Evolutionary conservation across 148 eudicot genomes (phyloP).

Genomic region (Polygonum maritimum): DNA sequence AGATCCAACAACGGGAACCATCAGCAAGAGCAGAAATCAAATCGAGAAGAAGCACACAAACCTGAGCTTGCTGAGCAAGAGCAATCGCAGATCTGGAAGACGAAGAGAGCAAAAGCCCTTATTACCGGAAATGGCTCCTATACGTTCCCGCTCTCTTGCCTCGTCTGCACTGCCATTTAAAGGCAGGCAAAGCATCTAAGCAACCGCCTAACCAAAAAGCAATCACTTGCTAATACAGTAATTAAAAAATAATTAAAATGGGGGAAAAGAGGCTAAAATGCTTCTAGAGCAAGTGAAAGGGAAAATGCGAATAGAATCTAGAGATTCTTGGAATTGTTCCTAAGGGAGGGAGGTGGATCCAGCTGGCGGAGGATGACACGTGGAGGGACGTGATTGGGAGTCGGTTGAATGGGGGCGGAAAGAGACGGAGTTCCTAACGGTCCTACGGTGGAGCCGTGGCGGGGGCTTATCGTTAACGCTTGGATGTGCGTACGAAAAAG

Average conservation of each 20-base stretch:
- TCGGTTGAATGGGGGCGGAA: background rate
- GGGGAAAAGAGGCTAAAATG: background rate
- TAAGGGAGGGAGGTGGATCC: background rate
- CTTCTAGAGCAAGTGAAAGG: background rate
- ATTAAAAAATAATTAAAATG: background rate
- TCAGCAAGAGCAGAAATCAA: background rate
- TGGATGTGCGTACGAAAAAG: background rate
- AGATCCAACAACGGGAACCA: slow-evolving; percentile 7
- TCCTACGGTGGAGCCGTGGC: slow-evolving; percentile 3
- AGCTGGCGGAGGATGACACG: background rate
- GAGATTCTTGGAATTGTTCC: slow-evolving; percentile 3
- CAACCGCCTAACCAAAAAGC: slow-evolving; percentile 6
- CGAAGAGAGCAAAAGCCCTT: background rate
- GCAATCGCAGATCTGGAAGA: slow-evolving; percentile 8
- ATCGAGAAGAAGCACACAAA: background rate
- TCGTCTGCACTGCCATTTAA: slow-evolving; percentile 8
- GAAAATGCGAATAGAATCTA: slow-evolving; percentile 9
- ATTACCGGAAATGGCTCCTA: background rate
- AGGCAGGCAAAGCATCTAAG: slow-evolving; percentile 5
- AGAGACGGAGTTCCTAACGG: slow-evolving; percentile 10
- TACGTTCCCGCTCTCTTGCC: slow-evolving; percentile 14
- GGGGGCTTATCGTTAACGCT: background rate
- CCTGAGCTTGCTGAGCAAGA: slow-evolving; percentile 2
- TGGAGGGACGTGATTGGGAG: background rate
- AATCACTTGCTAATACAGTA: background rate